Evolutionary conservation across 2,329 filamentous ascomycete species (phyloP), one percentile per base, ranked within the genome.

Genomic region (Sporothrix sp.): DNA sequence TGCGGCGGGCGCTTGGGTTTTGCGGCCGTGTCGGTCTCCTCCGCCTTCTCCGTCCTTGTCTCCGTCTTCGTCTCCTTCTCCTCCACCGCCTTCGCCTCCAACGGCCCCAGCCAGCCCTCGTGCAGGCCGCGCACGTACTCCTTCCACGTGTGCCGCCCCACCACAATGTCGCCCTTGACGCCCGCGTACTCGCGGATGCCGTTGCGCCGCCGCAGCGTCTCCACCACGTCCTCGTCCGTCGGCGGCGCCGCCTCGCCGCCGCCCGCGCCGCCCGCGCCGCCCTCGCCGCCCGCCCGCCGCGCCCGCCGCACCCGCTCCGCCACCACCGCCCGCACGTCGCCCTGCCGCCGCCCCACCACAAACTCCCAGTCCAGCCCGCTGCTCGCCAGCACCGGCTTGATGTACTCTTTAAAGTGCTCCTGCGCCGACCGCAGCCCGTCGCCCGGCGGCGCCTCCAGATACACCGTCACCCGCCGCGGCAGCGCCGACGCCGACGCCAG

Each of bases 361-460:
- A 96, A 94, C 61, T 96, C 91, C 82, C 94, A 97, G 65, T 98
- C 93, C 62, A 97, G 70, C 0, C 90, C 90, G 1, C 87, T 91
- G 2, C 88, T 85, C 4, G 93, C 86, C 35, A 98, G 71, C 23
- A 98, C 78, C 2, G 93, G 93, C 72, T 97, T 97, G 38, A 96
- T 79, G 63, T 96, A 98, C 65, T 95, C 87, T 61, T 89, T 84
- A 67, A 95, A 98, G 68, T 97, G 90, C 59, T 97, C 89, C 60
- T 95, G 85, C n/a, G 90, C 87, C 37, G 79, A 69, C 51, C 89
- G 79, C 49, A 97, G 70, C 5, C 87, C 84, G 67, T 97, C 91
- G 11, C 84, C 87, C 0, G 93, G 93, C 6, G 93, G 90, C 4
- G 85, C 84, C 55, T 87, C 81, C 49, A 98, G 74, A 66, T 87